Base-by-base conservation (phyloP, 495 filamentous ascomycete genomes). In the Thermochaetoides thermophila region DNA sequence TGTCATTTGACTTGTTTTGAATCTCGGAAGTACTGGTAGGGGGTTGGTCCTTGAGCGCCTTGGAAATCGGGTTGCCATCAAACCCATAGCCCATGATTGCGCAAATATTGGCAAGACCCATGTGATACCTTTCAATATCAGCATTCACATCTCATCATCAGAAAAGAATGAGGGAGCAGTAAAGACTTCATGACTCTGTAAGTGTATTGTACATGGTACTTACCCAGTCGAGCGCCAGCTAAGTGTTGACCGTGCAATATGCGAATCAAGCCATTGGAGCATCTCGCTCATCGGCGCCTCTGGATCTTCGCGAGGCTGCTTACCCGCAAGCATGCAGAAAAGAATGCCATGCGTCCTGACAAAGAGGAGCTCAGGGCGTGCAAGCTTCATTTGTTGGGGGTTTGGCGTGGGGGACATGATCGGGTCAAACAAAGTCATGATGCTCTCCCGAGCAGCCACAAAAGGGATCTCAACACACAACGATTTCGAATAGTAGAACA, bases 401-500 rank as follows among this genome's bases (percentile, higher is more conserved):
- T 41, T 42, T 79, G 75, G 4, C 67, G 5, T 40, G 11, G 45
- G 35, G 17, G 61, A 52, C 27, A 77, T 50, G n/a, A 81, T 60
- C 3, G 79, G 78, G 34, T 73, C 71, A 42, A 84, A 77, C 0
- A 87, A 54, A 1, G 78, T 78, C 45, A 70, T 53, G 34, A 86
- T 73, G 32, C 76, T 81, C 32, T 82, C 76, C 7, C 69, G 61
- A 7, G 81, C 73, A 13, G 68, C 71, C 4, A 38, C 41, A 39
- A 81, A 84, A 0, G 75, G 69, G 8, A 64, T 53, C 0, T 56
- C 53, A 1, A 67, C 63, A n/a, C 60, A 64, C 2, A 63, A 50
- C 1, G 60, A 58, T 31, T 66, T 66, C 5, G 50, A 40, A 33
- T 89, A 92, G 42, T 76, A 78, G 38, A 76, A 85, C 0, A 91